phyloP scores from a whole-genome alignment of 2,329 filamentous ascomycete species.

The Samsoniella hepiali region DNA sequence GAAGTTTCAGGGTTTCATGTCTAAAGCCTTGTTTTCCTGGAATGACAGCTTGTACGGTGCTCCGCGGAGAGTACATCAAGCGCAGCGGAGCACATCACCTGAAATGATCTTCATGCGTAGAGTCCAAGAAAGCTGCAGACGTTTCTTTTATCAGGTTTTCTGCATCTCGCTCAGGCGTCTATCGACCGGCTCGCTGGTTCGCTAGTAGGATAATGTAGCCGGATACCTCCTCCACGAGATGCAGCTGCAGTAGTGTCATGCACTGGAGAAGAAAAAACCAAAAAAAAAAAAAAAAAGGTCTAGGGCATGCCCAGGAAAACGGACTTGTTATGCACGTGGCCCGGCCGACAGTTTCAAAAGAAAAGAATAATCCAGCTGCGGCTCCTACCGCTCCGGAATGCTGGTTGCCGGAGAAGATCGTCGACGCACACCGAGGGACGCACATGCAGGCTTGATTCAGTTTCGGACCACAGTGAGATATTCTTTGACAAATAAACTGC shows the following conservation, averaged over 20 bases:
- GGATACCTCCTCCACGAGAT: background rate
- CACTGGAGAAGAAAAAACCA: background rate
- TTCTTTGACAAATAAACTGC: background rate
- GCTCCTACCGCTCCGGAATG: background rate
- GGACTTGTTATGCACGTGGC: too few species aligned
- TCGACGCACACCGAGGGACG: background rate
- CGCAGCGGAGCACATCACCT: background rate
- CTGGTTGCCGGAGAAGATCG: background rate
- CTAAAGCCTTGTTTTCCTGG: background rate
- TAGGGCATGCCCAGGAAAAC: too few species aligned
- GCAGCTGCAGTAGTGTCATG: background rate
- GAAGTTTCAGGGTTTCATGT: background rate
- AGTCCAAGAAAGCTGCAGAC: background rate
- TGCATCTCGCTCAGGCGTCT: background rate
- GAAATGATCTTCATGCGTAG: background rate
- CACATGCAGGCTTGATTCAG: background rate
- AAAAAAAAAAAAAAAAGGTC: background rate
- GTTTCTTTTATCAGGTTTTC: background rate
- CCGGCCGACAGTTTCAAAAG: background rate
- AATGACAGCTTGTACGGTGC: background rate
- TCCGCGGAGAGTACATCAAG: background rate
- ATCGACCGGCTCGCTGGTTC: background rate
- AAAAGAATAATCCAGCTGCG: background rate
- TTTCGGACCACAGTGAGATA: too few species aligned
- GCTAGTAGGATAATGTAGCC: background rate